phyloP scores from a whole-genome alignment of 257 asterid species.

The Solanum bulbocastanum region DNA sequence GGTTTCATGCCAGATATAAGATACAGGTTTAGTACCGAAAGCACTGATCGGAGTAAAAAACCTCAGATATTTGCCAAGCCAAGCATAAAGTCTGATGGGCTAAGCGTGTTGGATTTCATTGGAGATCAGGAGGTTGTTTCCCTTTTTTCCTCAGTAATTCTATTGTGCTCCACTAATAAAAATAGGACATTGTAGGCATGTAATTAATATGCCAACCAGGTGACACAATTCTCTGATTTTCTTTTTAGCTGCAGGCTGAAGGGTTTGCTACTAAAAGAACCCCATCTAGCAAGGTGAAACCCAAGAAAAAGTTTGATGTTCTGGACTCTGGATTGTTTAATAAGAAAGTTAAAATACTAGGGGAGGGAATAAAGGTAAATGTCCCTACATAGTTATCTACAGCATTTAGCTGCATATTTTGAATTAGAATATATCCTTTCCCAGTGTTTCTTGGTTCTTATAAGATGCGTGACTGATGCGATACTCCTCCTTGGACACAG shows the following conservation, averaged over 20 bases:
- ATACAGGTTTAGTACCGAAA: conserved; percentile 40
- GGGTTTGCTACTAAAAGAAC: conserved; percentile 37
- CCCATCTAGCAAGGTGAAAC: conserved; percentile 50
- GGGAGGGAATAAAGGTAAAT: conserved; percentile 79
- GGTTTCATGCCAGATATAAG: conserved; percentile 27
- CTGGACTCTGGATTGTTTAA: conserved; percentile 48
- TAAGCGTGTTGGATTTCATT: conserved; percentile 17
- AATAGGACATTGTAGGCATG: background rate
- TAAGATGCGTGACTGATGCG: background rate
- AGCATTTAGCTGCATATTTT: background rate
- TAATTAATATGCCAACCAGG: background rate
- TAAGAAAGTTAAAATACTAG: conserved; percentile 77
- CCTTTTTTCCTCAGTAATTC: background rate
- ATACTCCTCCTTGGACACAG: conserved; percentile 32
- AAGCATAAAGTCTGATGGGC: conserved; percentile 37
- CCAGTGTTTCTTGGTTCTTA: background rate
- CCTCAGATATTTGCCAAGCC: conserved; percentile 34
- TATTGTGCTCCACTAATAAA: background rate
- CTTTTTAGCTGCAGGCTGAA: conserved; percentile 51
- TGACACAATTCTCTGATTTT: background rate
- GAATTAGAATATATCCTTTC: background rate
- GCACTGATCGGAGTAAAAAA: conserved; percentile 49
- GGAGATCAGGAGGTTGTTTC: conserved; percentile 51
- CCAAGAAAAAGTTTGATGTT: conserved; percentile 64
- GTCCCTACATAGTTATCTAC: background rate